Percentiles rank a stretch among this genome's conserved stretches.
These are phyloP conservation scores for Pichia sp. DNA, from an alignment of 1,139 yeast genomes.

Conservation along the genomic window DNA sequence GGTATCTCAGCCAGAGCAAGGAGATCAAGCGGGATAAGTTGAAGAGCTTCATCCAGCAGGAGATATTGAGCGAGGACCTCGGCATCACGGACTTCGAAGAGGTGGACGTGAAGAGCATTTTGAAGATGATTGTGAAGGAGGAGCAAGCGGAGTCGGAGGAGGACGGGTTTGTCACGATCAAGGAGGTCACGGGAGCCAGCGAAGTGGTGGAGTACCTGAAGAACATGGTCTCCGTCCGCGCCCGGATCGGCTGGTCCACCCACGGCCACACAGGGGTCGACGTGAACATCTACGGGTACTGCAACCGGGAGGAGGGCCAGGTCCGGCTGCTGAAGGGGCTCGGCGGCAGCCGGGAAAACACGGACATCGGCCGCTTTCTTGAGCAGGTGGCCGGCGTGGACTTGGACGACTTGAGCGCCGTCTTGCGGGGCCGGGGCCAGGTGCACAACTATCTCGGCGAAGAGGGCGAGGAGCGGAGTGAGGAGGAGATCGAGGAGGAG, in stretches of 20 bases:
- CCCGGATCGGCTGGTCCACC: neutral
- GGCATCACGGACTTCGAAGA: slow-evolving; percentile 53
- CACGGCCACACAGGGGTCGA: neutral
- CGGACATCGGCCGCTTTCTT: slow-evolving; percentile 72
- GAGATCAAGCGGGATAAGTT: slow-evolving; percentile 28
- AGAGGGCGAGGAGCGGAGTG: neutral
- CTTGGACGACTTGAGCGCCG: slow-evolving; percentile 31
- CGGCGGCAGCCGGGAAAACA: slow-evolving; percentile 80
- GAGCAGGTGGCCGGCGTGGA: slow-evolving; percentile 53
- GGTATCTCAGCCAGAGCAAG: slow-evolving; percentile 2
- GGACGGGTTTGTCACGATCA: slow-evolving; percentile 38
- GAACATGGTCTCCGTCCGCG: slow-evolving; percentile 38
- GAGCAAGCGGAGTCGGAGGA: neutral
- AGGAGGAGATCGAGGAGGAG: slow-evolving; percentile 1
- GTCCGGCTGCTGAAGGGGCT: slow-evolving; percentile 44
- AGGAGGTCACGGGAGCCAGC: slow-evolving; percentile 27
- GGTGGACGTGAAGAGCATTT: slow-evolving; percentile 7
- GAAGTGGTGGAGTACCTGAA: slow-evolving; percentile 44
- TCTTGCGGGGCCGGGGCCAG: neutral
- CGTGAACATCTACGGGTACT: slow-evolving; percentile 73
- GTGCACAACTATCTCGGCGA: neutral
- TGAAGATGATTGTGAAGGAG: slow-evolving; percentile 16
- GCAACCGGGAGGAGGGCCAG: slow-evolving; percentile 47
- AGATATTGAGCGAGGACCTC: slow-evolving; percentile 45
- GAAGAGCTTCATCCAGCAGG: slow-evolving; percentile 42